A percentile compares a stretch with the other conserved stretches of the same genome.
phyloP scores from a whole-genome alignment of 768 basidiomycete species.

The Tricholoma terreum region DNA sequence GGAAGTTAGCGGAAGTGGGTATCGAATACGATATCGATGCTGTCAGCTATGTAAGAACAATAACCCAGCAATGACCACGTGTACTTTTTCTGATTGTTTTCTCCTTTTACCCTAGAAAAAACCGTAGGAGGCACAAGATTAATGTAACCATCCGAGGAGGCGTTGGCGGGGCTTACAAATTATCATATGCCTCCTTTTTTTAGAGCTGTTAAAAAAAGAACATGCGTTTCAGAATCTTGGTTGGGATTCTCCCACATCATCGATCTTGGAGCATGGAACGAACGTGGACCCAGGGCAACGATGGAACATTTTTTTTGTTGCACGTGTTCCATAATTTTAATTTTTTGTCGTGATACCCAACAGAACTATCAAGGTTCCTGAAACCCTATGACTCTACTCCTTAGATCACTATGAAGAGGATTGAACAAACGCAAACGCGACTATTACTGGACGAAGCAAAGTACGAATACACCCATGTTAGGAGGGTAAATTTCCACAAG shows the following conservation, averaged over 20 bases:
- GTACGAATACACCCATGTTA: not conserved
- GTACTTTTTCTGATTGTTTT: not conserved
- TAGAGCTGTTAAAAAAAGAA: too few species aligned
- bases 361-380: not conserved
- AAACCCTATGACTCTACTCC: not conserved
- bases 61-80: not conserved
- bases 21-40: constrained; percentile 84
- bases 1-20: constrained; percentile 74
- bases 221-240: too few species aligned
- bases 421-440: not conserved
- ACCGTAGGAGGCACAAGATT: constrained; percentile 23
- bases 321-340: not conserved
- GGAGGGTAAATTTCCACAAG: not conserved
- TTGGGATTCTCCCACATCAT: too few species aligned
- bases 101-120: too few species aligned
- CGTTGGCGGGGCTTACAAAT: too few species aligned
- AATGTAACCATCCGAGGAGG: not conserved
- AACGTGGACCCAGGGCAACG: not conserved
- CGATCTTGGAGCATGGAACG: too few species aligned
- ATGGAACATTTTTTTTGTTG: not conserved
- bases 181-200: too few species aligned
- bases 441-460: not conserved
- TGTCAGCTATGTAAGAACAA: constrained; percentile 76
- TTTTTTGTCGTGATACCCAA: not conserved
- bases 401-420: not conserved